phyloP scores from a whole-genome alignment of 768 basidiomycete genomes.

The Termitomyces bulborhizus region DNA sequence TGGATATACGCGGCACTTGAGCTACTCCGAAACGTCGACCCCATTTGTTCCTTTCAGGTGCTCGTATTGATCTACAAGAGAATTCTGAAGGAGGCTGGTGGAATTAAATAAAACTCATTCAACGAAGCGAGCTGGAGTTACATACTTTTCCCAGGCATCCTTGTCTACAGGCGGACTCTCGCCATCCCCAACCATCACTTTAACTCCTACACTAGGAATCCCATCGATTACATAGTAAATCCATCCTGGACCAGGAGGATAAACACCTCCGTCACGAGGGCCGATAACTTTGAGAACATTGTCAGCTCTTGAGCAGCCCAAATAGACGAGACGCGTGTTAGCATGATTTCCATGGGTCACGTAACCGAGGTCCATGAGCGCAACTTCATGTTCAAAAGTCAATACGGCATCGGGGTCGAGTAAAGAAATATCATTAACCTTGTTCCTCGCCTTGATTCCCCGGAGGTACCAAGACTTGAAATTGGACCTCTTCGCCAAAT shows the following conservation, averaged over 20 bases:
- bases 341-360: conserved; percentile 75
- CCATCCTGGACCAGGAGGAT: conserved; percentile 82
- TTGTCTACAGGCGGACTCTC: conserved; percentile 51
- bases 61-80: conserved; percentile 46
- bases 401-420: not conserved
- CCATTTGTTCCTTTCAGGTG: conserved; percentile 19
- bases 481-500: conserved; percentile 33
- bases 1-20: not conserved
- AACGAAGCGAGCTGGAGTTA: not conserved
- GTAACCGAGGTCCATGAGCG: conserved; percentile 77
- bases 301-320: conserved; percentile 36
- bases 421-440: conserved; percentile 25
- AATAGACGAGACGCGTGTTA: conserved; percentile 70
- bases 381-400: conserved; percentile 36
- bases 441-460: conserved; percentile 7
- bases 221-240: conserved; percentile 60
- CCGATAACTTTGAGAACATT: conserved; percentile 50
- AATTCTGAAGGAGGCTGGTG: conserved; percentile 41
- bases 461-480: conserved; percentile 37
- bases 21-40: conserved; percentile 4
- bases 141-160: conserved; percentile 53
- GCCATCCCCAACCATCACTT: conserved; percentile 68
- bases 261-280: conserved; percentile 58
- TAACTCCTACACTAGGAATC: conserved; percentile 57
- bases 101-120: not conserved